These are phyloP conservation scores for Ophidiomyces ophidiicola DNA, from an alignment of 2,329 filamentous ascomycete genomes.

Conservation along the genomic window DNA sequence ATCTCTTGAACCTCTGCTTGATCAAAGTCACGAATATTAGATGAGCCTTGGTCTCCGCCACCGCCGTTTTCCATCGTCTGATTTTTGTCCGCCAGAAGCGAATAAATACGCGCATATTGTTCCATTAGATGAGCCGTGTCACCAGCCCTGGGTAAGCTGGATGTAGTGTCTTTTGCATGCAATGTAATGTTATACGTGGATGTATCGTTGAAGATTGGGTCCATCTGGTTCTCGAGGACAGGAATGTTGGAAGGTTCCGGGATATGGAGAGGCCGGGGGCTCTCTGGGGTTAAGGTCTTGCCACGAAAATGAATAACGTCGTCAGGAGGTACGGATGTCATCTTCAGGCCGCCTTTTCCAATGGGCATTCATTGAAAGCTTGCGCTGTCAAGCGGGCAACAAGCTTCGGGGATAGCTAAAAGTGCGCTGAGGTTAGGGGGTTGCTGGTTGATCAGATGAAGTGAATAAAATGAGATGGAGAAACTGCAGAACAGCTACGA, in stretches of 20 bases:
- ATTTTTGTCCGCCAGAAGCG: conserved; percentile 12
- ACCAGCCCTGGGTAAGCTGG: conserved; percentile 1
- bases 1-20: conserved; percentile 18
- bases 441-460: no score
- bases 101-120: conserved; percentile 12
- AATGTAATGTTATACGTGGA: conserved; percentile 42
- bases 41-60: conserved; percentile 18
- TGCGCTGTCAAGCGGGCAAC: no score
- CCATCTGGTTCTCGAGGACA: conserved; percentile 59
- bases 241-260: conserved; percentile 57
- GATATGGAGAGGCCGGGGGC: conserved; percentile 57
- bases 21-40: conserved; percentile 24
- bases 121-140: conserved; percentile 9
- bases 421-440: no score
- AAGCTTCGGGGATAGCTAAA: no score
- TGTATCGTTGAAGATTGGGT: conserved; percentile 57
- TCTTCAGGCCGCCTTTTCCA: conserved; percentile 28
- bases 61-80: conserved; percentile 6
- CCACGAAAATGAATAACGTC: conserved; percentile 48
- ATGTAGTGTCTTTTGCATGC: conserved; percentile 16
- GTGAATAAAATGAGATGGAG: no score
- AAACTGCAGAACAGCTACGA: no score
- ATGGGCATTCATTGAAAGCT: not conserved
- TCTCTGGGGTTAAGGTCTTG: conserved; percentile 56
- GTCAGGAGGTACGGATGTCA: conserved; percentile 41